A percentile compares a stretch with the other conserved stretches of the same genome.
These are phyloP conservation scores for Microcyclospora pomicola DNA, from an alignment of 2,329 filamentous ascomycete genomes.

Conservation along the genomic window DNA sequence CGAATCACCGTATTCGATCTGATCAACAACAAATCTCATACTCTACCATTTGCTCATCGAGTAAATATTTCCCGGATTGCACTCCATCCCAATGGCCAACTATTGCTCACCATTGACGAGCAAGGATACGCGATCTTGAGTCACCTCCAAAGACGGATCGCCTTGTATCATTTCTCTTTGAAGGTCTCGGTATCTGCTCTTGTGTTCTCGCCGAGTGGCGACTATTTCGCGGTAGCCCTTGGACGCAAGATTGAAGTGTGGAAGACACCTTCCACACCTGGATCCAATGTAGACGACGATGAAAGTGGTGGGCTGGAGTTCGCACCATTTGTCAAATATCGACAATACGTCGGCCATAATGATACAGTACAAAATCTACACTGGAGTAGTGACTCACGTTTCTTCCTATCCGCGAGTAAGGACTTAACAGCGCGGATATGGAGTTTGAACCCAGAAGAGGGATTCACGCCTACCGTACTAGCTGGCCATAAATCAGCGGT, in stretches of 20 bases:
- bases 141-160: constrained; percentile 71
- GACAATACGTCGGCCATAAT: constrained; percentile 76
- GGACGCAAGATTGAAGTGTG: constrained; percentile 86
- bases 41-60: constrained; percentile 79
- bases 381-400: constrained; percentile 92
- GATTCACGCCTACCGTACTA: constrained; percentile 77
- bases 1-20: constrained; percentile 91
- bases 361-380: constrained; percentile 75
- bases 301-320: constrained; percentile 78
- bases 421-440: constrained; percentile 90
- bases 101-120: constrained; percentile 85
- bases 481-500: constrained; percentile 84
- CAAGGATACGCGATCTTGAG: constrained; percentile 88
- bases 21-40: constrained; percentile 83
- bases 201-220: constrained; percentile 79
- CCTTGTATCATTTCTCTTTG: constrained; percentile 94
- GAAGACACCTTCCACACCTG: constrained; percentile 81
- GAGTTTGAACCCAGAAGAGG: constrained; percentile 77
- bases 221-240: constrained; percentile 77
- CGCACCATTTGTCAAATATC: constrained; percentile 81
- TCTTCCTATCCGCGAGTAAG: constrained; percentile 84
- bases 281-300: constrained; percentile 37
- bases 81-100: constrained; percentile 77
- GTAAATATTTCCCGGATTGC: constrained; percentile 84
- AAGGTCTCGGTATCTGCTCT: constrained; percentile 68